Percentiles rank a stretch among this genome's conserved stretches.
phyloP scores from a whole-genome alignment of 352 stramenopile species.

The Peronospora farinosa region DNA sequence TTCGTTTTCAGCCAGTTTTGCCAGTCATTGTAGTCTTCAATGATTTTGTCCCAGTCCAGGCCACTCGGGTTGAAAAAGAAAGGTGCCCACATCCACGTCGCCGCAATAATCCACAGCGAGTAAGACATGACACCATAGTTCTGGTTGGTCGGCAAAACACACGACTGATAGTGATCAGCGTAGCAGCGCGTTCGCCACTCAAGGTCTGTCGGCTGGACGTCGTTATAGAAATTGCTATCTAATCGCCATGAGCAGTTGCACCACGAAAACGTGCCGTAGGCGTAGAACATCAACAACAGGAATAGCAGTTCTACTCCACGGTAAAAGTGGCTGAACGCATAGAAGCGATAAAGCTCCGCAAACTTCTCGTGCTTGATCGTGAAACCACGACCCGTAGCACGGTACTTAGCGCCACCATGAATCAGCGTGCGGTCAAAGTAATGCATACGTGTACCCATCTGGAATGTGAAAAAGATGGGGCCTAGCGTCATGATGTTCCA shows the following conservation, averaged over 20 bases:
- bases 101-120: constrained; percentile 92
- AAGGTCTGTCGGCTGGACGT: constrained; percentile 58
- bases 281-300: constrained; percentile 70
- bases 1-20: constrained; percentile 90
- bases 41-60: constrained; percentile 96
- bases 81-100: constrained; percentile 80
- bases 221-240: constrained; percentile 69
- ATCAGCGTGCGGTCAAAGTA: constrained; percentile 98
- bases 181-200: constrained; percentile 81
- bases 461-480: constrained; percentile 99
- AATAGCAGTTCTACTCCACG: constrained; percentile 93
- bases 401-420: constrained; percentile 96
- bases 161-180: constrained; percentile 79
- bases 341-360: constrained; percentile 96
- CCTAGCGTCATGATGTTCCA: constrained; percentile 96
- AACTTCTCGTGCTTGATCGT: constrained; percentile 98
- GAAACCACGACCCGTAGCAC: constrained; percentile 96
- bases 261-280: constrained; percentile 92
- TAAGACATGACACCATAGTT: constrained; percentile 98
- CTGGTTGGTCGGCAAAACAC: constrained; percentile 91
- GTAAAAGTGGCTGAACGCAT: constrained; percentile 97
- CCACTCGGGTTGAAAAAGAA: constrained; percentile 96
- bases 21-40: constrained; percentile 91
- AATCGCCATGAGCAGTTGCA: constrained; percentile 82
- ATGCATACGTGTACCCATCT: constrained; percentile 97